A percentile compares a stretch with the other conserved stretches of the same genome.
These are phyloP conservation scores for Wickerhamiella parazyma DNA, from an alignment of 805 yeast species.

Conservation along the genomic window DNA sequence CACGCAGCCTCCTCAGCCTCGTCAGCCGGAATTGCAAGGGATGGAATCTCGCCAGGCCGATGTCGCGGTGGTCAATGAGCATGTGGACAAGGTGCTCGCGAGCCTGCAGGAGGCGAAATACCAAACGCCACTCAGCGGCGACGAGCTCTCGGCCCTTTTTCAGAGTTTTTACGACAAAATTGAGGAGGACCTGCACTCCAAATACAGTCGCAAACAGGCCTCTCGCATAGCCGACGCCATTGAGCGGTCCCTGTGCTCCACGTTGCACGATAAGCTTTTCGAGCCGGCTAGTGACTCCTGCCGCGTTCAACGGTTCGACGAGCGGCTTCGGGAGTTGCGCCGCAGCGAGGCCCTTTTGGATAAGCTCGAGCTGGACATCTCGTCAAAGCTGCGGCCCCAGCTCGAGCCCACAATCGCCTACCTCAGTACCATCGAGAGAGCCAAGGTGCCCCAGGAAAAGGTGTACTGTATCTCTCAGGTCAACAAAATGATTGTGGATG, in stretches of 20 bases:
- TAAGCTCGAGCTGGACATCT: constrained; percentile 22
- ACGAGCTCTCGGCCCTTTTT: constrained; percentile 28
- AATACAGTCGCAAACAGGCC: constrained; percentile 11
- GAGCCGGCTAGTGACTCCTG: constrained; percentile 15
- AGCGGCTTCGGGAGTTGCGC: constrained; percentile 22
- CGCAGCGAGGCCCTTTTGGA: constrained; percentile 21
- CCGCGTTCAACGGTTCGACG: constrained; percentile 17
- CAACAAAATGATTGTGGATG: constrained; percentile 27
- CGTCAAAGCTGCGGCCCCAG: constrained; percentile 7
- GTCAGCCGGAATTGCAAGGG: too few species aligned
- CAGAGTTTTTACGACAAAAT: constrained; percentile 29
- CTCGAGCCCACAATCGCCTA: constrained; percentile 13
- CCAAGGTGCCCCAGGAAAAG: constrained; percentile 26
- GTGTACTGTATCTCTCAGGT: constrained; percentile 25
- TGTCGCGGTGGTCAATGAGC: not conserved
- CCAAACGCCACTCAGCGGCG: constrained; percentile 26
- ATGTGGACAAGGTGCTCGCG: constrained; percentile 17
- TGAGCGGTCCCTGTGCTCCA: constrained; percentile 27
- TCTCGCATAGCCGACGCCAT: constrained; percentile 24
- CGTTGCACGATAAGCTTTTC: constrained; percentile 27
- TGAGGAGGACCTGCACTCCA: constrained; percentile 20
- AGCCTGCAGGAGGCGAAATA: constrained; percentile 28
- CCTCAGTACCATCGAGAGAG: constrained; percentile 18
- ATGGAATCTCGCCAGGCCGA: not conserved
- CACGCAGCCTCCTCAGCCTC: too few species aligned